A percentile compares a stretch with the other conserved stretches of the same genome.
Evolutionary conservation across 2,329 filamentous ascomycete genomes (phyloP).

Genomic region (Botrytis cinerea): DNA sequence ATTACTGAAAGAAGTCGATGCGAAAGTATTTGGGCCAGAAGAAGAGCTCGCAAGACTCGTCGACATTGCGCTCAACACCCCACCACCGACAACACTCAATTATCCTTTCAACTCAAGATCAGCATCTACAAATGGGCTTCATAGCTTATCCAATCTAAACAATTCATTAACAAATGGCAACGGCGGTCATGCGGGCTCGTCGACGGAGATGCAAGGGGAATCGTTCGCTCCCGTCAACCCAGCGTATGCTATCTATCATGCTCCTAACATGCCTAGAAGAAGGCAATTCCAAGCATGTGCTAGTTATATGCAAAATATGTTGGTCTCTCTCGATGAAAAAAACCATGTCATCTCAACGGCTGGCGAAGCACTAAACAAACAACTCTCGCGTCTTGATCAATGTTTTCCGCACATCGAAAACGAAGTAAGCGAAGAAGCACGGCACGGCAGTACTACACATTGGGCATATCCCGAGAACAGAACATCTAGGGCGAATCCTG

Average conservation of each 20-base stretch:
- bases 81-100: conserved; percentile 45
- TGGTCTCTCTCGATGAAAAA: conserved; percentile 93
- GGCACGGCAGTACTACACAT: conserved; percentile 86
- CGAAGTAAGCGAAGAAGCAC: conserved; percentile 93
- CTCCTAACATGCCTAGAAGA: conserved; percentile 64
- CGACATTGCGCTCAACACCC: conserved; percentile 59
- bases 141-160: conserved; percentile 35
- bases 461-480: conserved; percentile 95
- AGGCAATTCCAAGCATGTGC: conserved; percentile 78
- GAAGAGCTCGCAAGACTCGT: conserved; percentile 78
- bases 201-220: conserved; percentile 21
- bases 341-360: conserved; percentile 94
- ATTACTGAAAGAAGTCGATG: conserved; percentile 94
- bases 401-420: conserved; percentile 83
- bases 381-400: conserved; percentile 80
- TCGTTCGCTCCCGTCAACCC: conserved; percentile 39
- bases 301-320: conserved; percentile 77
- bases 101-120: conserved; percentile 36
- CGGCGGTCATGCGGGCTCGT: conserved; percentile 33
- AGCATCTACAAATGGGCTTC: conserved; percentile 36
- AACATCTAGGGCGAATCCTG: conserved; percentile 60
- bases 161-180: conserved; percentile 39
- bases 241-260: conserved; percentile 52
- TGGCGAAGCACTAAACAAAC: conserved; percentile 83
- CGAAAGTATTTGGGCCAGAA: conserved; percentile 89